Evolutionary conservation across 805 yeast species (phyloP).

Genomic region (Candida quercuum): DNA sequence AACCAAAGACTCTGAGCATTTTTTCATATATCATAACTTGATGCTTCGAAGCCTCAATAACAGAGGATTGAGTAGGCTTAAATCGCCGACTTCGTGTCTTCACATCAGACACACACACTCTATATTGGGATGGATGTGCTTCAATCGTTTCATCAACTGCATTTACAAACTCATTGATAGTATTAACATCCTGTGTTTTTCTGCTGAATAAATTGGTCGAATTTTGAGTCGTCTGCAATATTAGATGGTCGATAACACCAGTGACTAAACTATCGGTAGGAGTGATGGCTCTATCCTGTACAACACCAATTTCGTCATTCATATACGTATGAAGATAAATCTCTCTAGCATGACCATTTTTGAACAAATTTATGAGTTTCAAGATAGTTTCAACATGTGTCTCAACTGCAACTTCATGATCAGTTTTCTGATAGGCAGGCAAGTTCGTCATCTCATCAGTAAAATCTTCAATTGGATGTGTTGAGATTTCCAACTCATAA

Average conservation of each 20-base stretch:
- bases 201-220: slow-evolving; percentile 7
- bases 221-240: slow-evolving; percentile 11
- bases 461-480: slow-evolving; percentile 31
- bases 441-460: background rate
- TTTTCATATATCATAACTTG: slow-evolving; percentile 59
- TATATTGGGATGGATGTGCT: slow-evolving; percentile 12
- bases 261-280: slow-evolving; percentile 42
- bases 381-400: slow-evolving; percentile 39
- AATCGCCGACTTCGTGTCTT: slow-evolving; percentile 47
- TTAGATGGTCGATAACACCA: slow-evolving; percentile 57
- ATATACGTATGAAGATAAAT: slow-evolving; percentile 37
- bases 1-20: slow-evolving; percentile 36
- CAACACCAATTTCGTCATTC: slow-evolving; percentile 7
- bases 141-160: slow-evolving; percentile 11
- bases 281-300: slow-evolving; percentile 6
- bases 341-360: slow-evolving; percentile 56
- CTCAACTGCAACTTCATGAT: slow-evolving; percentile 21
- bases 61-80: slow-evolving; percentile 46
- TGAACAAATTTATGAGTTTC: slow-evolving; percentile 36
- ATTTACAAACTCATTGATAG: slow-evolving; percentile 9
- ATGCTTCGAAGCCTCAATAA: slow-evolving; percentile 41
- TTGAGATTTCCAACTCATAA: slow-evolving; percentile 36
- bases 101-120: slow-evolving; percentile 45
- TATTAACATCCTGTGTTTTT: background rate
- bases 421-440: slow-evolving; percentile 2